Evolutionary conservation across 192 early-diverging fungal genomes (phyloP), one percentile per base, ranked within the genome.

Genomic region (Entomortierella parvispora): DNA sequence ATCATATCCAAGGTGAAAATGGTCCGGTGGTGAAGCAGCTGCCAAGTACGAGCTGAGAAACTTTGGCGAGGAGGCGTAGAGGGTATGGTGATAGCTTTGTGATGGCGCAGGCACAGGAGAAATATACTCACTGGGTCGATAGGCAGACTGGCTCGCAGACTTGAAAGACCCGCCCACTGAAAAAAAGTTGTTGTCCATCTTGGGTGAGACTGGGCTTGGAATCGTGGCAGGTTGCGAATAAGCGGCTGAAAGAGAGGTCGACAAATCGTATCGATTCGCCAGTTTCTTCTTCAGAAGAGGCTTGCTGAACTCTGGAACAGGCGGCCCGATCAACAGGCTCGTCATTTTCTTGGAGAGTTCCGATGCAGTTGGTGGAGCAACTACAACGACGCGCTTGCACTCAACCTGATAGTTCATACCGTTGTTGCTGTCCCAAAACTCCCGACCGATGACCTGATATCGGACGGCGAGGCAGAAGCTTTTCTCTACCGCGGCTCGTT

Each of bases 351-450:
- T 76, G 65, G 72, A 67, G 33, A 76, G 46, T 17, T 76, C 72
- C 0, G 72, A 68, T 2, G 28, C 45, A 4, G 65, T 49, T 2
- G 34, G 33, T 5, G 65, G 25, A 32, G 54, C 59, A 20, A 51
- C 60, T 2, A 76, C 72, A 4, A 76, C 63, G 9, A 69, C 58
- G 15, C 65, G 68, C 10, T 82, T 80, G 28, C 84, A 71, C 12
- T 83, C 77, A 53, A 93, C 81, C 55, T 88, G 82, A 80, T 95
- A 96, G 85, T 99, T 99, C 56, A 76, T 76, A n/a, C 93, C 93
- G 51, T 71, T 63, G 86, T 99, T 99, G 83, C 95, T 99, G 84
- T 99, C 97, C 97, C 97, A 99, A 79, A 88, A 87, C 78, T 93
- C 91, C 25, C 58, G 65, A 4, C 88, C 90, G 23, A 79, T 83